These are phyloP conservation scores for Seiridium cupressi DNA, from an alignment of 2,329 filamentous ascomycete genomes.

Conservation along the genomic window DNA sequence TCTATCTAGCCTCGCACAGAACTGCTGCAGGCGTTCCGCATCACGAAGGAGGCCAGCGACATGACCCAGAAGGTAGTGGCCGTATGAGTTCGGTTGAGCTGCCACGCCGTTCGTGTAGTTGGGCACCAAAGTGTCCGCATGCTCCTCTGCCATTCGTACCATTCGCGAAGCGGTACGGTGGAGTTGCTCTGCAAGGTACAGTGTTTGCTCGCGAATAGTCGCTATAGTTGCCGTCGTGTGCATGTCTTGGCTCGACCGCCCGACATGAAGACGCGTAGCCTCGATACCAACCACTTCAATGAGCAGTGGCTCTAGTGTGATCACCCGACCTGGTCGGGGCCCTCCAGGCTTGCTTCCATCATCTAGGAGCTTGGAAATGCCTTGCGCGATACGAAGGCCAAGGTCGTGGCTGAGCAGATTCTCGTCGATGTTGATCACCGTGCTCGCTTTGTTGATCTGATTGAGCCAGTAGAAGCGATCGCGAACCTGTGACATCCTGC, in stretches of 20 bases:
- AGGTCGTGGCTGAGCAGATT: neutral
- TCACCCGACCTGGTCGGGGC: neutral
- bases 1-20: constrained; percentile 2
- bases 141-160: constrained; percentile 1
- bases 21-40: constrained; percentile 5
- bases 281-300: constrained; percentile 3
- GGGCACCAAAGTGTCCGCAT: neutral
- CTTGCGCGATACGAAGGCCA: neutral
- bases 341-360: neutral
- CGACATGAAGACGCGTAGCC: constrained; percentile 3
- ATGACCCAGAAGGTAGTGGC: constrained; percentile 5
- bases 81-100: constrained; percentile 8
- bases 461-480: constrained; percentile 6
- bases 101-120: constrained; percentile 8
- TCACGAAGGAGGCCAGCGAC: constrained; percentile 4
- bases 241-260: constrained; percentile 6
- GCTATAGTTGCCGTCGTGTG: constrained; percentile 3
- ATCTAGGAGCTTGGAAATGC: neutral
- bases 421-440: neutral
- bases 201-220: neutral
- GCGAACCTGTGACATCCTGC: neutral
- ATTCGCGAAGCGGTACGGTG: neutral
- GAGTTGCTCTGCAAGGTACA: neutral
- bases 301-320: constrained; percentile 4
- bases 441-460: constrained; percentile 6